phyloP scores from a whole-genome alignment of 148 eudicot genomes.

The Suaeda aralocaspica region DNA sequence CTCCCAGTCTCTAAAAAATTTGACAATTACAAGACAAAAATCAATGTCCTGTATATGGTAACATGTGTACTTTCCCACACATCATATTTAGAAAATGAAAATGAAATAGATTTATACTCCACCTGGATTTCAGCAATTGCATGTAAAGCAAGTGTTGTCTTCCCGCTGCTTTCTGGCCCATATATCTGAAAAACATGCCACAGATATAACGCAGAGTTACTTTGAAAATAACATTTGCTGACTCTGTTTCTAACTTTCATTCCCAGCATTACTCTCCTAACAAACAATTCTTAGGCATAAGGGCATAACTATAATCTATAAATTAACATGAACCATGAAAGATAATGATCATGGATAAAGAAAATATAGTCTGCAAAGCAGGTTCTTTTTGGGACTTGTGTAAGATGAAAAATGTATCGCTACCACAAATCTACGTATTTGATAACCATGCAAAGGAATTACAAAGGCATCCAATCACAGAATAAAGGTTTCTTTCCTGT shows the following conservation, averaged over 20 bases:
- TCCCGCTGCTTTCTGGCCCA: conserved; percentile 99
- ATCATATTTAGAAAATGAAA: conserved; percentile 1
- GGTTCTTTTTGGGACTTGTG: background rate
- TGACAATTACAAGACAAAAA: conserved; percentile 4
- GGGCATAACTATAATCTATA: background rate
- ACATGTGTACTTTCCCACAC: conserved; percentile 3
- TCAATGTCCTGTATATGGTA: conserved; percentile 3
- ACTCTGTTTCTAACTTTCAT: background rate
- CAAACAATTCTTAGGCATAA: background rate
- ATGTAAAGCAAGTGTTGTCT: conserved; percentile 93
- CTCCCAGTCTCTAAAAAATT: conserved; percentile 64
- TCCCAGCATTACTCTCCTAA: background rate
- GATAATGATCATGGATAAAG: background rate
- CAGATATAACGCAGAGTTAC: background rate
- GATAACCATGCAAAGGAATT: background rate
- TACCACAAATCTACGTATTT: background rate
- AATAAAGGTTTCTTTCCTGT: background rate
- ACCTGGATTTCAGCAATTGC: conserved; percentile 99
- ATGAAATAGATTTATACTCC: conserved; percentile 17
- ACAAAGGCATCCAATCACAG: background rate
- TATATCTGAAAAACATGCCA: conserved; percentile 45
- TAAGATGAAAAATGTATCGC: background rate
- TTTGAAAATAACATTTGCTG: background rate
- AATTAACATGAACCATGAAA: background rate
- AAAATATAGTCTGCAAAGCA: background rate